Percentiles rank a stretch among this genome's conserved stretches.
phyloP scores from a whole-genome alignment of 148 eudicot species.

The Persicaria maculosa region DNA sequence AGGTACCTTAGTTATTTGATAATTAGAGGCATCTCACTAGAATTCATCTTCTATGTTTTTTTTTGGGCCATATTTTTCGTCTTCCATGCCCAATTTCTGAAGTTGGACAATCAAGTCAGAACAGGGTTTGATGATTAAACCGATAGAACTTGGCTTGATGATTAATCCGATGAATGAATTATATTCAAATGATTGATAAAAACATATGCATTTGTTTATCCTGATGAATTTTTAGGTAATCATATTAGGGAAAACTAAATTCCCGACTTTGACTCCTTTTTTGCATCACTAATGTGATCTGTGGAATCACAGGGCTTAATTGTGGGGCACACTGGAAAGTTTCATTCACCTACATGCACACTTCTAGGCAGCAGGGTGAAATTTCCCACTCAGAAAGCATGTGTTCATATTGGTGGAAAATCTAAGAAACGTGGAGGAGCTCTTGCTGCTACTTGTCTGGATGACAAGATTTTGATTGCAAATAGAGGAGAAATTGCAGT shows the following conservation, averaged over 20 bases:
- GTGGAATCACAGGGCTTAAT: conserved; percentile 47
- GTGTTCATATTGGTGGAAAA: conserved; percentile 32
- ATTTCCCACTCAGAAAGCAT: conserved; percentile 51
- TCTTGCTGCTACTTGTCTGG: conserved; percentile 55
- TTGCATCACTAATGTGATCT: conserved; percentile 1
- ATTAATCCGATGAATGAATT: neutral
- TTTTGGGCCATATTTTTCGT: neutral
- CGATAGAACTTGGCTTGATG: neutral
- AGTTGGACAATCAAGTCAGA: neutral
- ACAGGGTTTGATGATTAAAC: neutral
- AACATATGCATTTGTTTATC: neutral
- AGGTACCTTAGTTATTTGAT: neutral
- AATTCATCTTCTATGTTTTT: neutral
- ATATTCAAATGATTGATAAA: neutral
- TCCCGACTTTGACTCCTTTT: neutral
- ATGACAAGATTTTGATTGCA: conserved; percentile 84
- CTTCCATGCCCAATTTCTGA: neutral
- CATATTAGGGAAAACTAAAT: neutral
- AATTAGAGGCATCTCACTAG: neutral
- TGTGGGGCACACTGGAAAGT: conserved; percentile 40
- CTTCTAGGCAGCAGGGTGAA: conserved; percentile 49
- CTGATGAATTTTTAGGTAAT: neutral
- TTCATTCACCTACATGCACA: conserved; percentile 49
- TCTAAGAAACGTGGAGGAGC: conserved; percentile 61
- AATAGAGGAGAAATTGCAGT: conserved; percentile 99